Evolutionary conservation across 2,329 filamentous ascomycete genomes (phyloP).

Genomic region (Beauveria rudraprayagi): DNA sequence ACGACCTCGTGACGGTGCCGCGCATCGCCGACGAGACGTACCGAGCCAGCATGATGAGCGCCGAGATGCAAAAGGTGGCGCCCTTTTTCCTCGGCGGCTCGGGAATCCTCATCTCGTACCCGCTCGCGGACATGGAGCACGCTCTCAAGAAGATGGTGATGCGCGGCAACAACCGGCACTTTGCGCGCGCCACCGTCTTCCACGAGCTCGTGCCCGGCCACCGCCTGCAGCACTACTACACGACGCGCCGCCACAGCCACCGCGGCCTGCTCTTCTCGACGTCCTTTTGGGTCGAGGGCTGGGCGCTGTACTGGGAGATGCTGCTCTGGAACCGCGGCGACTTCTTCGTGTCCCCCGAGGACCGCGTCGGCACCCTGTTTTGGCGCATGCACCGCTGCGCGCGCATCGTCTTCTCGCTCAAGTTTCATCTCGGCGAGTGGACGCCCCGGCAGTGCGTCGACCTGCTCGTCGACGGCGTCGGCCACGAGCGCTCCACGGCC

Average conservation of each 20-base stretch:
- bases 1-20: slow-evolving; percentile 49
- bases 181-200: slow-evolving; percentile 50
- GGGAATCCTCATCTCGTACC: slow-evolving; percentile 48
- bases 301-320: slow-evolving; percentile 56
- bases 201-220: slow-evolving; percentile 55
- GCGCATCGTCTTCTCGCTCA: slow-evolving; percentile 49
- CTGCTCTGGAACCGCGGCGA: slow-evolving; percentile 46
- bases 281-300: slow-evolving; percentile 53
- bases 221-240: slow-evolving; percentile 44
- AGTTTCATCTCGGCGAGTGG: slow-evolving; percentile 49
- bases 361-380: slow-evolving; percentile 50
- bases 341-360: slow-evolving; percentile 42
- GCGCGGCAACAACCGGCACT: slow-evolving; percentile 50
- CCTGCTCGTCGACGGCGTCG: slow-evolving; percentile 46
- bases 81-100: slow-evolving; percentile 53
- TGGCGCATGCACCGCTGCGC: slow-evolving; percentile 56
- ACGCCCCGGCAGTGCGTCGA: slow-evolving; percentile 47
- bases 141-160: slow-evolving; percentile 51
- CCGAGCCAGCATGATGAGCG: slow-evolving; percentile 49
- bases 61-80: slow-evolving; percentile 43
- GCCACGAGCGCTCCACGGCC: slow-evolving; percentile 50
- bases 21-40: slow-evolving; percentile 43
- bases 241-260: slow-evolving; percentile 38
- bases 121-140: slow-evolving; percentile 43
- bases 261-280: slow-evolving; percentile 45